Evolutionary conservation across 2,329 filamentous ascomycete genomes (phyloP).

Genomic region (Penicillium crustosum): DNA sequence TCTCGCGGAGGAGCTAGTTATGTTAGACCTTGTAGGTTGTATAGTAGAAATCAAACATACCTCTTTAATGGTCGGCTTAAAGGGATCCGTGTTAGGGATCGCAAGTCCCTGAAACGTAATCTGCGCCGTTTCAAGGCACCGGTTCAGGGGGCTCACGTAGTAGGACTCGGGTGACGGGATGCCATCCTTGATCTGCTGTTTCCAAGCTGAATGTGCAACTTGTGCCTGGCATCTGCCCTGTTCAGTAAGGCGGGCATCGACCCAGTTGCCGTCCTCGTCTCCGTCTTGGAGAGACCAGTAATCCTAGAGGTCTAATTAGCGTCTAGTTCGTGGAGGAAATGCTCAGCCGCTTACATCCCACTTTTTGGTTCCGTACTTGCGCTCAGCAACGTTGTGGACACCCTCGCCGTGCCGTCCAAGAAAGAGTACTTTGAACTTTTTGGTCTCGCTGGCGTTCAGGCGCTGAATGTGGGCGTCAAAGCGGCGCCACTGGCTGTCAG

Average conservation of each 20-base stretch:
- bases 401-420: constrained; percentile 63
- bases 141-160: constrained; percentile 58
- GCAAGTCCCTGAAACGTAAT: constrained; percentile 53
- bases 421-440: constrained; percentile 57
- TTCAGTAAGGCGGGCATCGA: constrained; percentile 58
- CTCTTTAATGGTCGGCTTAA: constrained; percentile 59
- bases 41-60: constrained; percentile 24
- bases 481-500: constrained; percentile 56
- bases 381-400: constrained; percentile 61
- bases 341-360: constrained; percentile 54
- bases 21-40: neutral
- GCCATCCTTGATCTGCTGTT: constrained; percentile 44
- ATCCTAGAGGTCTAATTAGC: constrained; percentile 35
- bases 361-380: constrained; percentile 56
- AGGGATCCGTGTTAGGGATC: constrained; percentile 48
- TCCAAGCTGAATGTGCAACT: constrained; percentile 49
- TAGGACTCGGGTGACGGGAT: constrained; percentile 57
- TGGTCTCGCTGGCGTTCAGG: constrained; percentile 45
- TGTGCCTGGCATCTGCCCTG: constrained; percentile 54
- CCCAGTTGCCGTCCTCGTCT: constrained; percentile 56
- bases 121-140: constrained; percentile 59
- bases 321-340: neutral
- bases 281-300: constrained; percentile 62
- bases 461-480: constrained; percentile 50
- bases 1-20: constrained; percentile 54